These are phyloP conservation scores for Ogataea minuta DNA, from an alignment of 805 yeast species.

Conservation along the genomic window DNA sequence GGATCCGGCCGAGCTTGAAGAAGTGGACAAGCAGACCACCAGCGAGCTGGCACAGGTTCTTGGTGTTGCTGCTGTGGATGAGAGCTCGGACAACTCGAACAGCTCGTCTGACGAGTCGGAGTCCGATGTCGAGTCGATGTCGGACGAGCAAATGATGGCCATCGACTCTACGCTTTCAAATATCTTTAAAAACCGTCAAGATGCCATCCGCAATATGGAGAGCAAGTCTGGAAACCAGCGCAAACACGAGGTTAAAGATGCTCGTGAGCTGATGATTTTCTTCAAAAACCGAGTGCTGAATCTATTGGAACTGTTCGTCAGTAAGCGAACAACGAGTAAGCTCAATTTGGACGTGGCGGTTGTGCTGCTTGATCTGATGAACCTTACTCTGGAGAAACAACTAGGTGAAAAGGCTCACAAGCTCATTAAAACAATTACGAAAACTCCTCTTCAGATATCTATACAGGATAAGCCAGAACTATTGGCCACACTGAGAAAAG, in stretches of 20 bases:
- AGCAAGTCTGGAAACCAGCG: conserved; percentile 60
- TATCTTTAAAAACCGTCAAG: conserved; percentile 81
- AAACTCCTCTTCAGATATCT: conserved; percentile 34
- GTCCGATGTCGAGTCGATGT: conserved; percentile 79
- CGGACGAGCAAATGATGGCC: conserved; percentile 95
- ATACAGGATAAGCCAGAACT: conserved; percentile 14
- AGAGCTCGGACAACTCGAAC: conserved; percentile 30
- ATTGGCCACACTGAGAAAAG: conserved; percentile 32
- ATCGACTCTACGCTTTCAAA: conserved; percentile 79
- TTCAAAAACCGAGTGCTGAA: conserved; percentile 81
- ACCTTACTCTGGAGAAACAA: conserved; percentile 63
- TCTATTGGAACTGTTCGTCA: conserved; percentile 62
- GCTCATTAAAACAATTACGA: conserved; percentile 61
- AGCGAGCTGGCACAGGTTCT: conserved; percentile 68
- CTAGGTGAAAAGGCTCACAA: conserved; percentile 76
- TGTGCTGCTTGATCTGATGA: conserved; percentile 61
- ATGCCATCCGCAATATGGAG: conserved; percentile 49
- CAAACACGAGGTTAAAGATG: conserved; percentile 71
- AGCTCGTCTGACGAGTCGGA: conserved; percentile 51
- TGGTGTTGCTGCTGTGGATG: conserved; percentile 42
- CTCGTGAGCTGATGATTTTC: conserved; percentile 72
- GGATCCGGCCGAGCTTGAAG: conserved; percentile 37
- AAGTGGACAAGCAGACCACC: conserved; percentile 46
- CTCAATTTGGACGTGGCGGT: conserved; percentile 44
- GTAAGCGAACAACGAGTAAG: conserved; percentile 40